These are phyloP conservation scores for Rosa hybrid DNA, from an alignment of 331 rosid species.

Conservation along the genomic window DNA sequence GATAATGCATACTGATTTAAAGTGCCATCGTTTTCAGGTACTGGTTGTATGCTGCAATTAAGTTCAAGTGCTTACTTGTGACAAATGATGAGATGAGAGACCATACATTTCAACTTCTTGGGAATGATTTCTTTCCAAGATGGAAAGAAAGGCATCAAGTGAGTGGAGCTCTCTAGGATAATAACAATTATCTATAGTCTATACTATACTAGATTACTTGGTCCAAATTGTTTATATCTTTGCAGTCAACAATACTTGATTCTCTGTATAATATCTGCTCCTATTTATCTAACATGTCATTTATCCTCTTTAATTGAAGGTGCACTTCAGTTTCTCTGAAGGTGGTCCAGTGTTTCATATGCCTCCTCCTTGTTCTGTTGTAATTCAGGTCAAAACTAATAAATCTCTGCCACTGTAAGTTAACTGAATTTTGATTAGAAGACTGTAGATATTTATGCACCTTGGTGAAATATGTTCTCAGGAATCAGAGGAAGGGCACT, in stretches of 20 bases:
- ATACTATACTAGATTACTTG: background rate
- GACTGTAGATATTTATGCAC: background rate
- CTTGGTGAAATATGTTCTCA: constrained; percentile 35
- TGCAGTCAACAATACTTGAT: background rate
- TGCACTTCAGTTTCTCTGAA: constrained; percentile 73
- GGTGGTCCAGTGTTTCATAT: constrained; percentile 80
- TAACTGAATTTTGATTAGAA: background rate
- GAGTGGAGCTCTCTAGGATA: constrained; percentile 23
- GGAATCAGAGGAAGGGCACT: constrained; percentile 91
- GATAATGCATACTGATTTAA: constrained; percentile 27
- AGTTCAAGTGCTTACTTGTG: constrained; percentile 69
- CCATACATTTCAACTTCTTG: constrained; percentile 84
- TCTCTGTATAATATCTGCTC: background rate
- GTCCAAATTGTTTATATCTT: background rate
- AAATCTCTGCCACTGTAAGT: constrained; percentile 9
- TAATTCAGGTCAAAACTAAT: constrained; percentile 69
- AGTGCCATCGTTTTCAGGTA: constrained; percentile 73
- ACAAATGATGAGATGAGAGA: constrained; percentile 73
- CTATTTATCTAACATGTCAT: constrained; percentile 4
- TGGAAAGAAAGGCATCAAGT: constrained; percentile 97
- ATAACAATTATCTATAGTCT: background rate
- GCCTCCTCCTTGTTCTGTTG: constrained; percentile 97
- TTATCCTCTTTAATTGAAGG: constrained; percentile 47
- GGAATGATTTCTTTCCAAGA: constrained; percentile 88
- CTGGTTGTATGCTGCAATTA: constrained; percentile 98